A percentile compares a stretch with the other conserved stretches of the same genome.
Conservation (phyloP, 164 flowering plant species). For the Santalum album region DNA sequence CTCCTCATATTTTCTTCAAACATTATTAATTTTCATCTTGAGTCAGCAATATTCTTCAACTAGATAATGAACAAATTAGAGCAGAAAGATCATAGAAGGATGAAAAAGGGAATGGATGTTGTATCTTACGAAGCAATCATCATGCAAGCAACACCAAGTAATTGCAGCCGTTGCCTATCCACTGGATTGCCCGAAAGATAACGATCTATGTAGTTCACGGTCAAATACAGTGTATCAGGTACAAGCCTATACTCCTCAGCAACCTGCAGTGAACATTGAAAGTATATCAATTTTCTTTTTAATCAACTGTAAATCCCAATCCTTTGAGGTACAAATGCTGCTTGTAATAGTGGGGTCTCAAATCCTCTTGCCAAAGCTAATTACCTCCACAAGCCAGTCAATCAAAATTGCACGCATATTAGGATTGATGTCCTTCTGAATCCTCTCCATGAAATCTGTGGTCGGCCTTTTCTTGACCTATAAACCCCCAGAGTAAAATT, state of each 20-base stretch:
- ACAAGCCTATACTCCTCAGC: constrained; percentile 96
- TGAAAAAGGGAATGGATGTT: neutral
- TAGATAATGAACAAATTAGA: neutral
- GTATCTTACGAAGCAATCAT: constrained; percentile 91
- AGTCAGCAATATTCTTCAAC: neutral
- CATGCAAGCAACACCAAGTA: constrained; percentile 97
- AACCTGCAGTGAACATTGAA: constrained; percentile 37
- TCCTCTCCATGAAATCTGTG: constrained; percentile 69
- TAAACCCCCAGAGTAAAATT: neutral
- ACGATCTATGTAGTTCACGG: constrained; percentile 87
- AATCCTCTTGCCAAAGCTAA: no score
- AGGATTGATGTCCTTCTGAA: constrained; percentile 79
- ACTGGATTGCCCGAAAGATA: constrained; percentile 83
- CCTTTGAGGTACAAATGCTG: no score
- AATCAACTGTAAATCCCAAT: no score
- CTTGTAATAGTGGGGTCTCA: no score
- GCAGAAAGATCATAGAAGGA: neutral
- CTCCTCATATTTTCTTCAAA: constrained; percentile 92
- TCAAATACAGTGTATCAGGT: constrained; percentile 86
- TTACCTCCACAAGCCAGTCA: constrained; percentile 99
- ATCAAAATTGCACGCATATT: constrained; percentile 88
- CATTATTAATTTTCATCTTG: neutral
- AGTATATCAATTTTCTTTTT: no score
- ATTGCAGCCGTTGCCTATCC: constrained; percentile 71
- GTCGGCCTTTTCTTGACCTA: constrained; percentile 90